Conservation (phyloP, 371 early-diverging fungal species). For the Syncephalis plumigaleata region DNA sequence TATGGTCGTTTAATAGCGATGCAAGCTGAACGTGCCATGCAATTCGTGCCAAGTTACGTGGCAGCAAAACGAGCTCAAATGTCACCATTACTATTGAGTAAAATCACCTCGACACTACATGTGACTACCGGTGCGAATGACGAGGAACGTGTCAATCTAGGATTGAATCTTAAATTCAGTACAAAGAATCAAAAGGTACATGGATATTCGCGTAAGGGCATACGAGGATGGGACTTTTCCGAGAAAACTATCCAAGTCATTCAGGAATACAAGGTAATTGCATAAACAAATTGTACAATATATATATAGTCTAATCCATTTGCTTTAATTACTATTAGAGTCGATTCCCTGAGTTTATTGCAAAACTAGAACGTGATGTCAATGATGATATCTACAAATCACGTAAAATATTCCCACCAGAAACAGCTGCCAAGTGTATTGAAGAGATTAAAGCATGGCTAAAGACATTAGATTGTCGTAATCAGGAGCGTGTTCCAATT, state of each 20-base stretch:
- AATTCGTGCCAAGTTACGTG: conserved; percentile 43
- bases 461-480: conserved; percentile 32
- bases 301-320: no score
- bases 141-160: conserved; percentile 46
- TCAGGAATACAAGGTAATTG: conserved; percentile 38
- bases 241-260: conserved; percentile 55
- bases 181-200: conserved; percentile 63
- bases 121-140: conserved; percentile 16
- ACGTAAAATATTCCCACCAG: conserved; percentile 30
- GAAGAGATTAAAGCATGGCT: conserved; percentile 46
- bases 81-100: conserved; percentile 45
- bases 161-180: conserved; percentile 82
- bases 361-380: conserved; percentile 26
- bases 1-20: conserved; percentile 19
- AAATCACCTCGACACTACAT: conserved; percentile 66
- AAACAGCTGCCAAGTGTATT: conserved; percentile 20
- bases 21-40: conserved; percentile 6
- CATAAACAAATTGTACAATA: neutral
- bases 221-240: conserved; percentile 73
- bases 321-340: no score
- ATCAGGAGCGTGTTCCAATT: conserved; percentile 46
- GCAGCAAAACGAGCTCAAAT: conserved; percentile 46
- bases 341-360: conserved; percentile 52
- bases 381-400: conserved; percentile 25
- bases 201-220: conserved; percentile 65